Evolutionary conservation across 192 early-diverging fungal species (phyloP).

Genomic region (Entomortierella beljakovae): DNA sequence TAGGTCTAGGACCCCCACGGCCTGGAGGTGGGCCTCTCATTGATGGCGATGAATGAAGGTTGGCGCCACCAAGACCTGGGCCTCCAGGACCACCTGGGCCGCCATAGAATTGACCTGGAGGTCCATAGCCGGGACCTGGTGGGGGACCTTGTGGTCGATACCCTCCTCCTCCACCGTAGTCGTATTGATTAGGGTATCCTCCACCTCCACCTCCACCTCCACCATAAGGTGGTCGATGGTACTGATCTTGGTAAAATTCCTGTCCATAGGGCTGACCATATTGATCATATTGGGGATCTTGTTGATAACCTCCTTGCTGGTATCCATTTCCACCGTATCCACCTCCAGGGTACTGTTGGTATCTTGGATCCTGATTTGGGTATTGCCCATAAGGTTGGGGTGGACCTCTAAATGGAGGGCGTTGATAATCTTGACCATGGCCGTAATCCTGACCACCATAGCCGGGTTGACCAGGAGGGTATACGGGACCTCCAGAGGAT

Average conservation of each 20-base stretch:
- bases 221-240: slow-evolving; percentile 27
- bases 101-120: slow-evolving; percentile 11
- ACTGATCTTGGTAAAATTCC: slow-evolving; percentile 26
- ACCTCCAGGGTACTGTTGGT: slow-evolving; percentile 12
- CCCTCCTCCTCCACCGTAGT: slow-evolving; percentile 23
- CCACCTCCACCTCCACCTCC: slow-evolving; percentile 16
- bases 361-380: slow-evolving; percentile 23
- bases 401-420: slow-evolving; percentile 18
- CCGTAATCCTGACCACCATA: slow-evolving; percentile 20
- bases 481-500: slow-evolving; percentile 2
- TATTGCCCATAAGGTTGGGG: slow-evolving; percentile 18
- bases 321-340: slow-evolving; percentile 17
- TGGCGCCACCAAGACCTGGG: slow-evolving; percentile 22
- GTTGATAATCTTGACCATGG: slow-evolving; percentile 11
- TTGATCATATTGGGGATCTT: slow-evolving; percentile 35
- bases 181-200: slow-evolving; percentile 29
- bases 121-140: slow-evolving; percentile 1
- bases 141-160: slow-evolving; percentile 31
- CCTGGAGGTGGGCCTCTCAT: slow-evolving; percentile 21
- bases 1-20: slow-evolving; percentile 8
- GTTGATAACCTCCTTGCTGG: background rate
- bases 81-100: slow-evolving; percentile 9
- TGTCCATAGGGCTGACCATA: slow-evolving; percentile 34
- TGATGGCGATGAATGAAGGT: background rate
- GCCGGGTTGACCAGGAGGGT: background rate